Conservation (phyloP, 495 filamentous ascomycete species). For the Neurospora sp. region DNA sequence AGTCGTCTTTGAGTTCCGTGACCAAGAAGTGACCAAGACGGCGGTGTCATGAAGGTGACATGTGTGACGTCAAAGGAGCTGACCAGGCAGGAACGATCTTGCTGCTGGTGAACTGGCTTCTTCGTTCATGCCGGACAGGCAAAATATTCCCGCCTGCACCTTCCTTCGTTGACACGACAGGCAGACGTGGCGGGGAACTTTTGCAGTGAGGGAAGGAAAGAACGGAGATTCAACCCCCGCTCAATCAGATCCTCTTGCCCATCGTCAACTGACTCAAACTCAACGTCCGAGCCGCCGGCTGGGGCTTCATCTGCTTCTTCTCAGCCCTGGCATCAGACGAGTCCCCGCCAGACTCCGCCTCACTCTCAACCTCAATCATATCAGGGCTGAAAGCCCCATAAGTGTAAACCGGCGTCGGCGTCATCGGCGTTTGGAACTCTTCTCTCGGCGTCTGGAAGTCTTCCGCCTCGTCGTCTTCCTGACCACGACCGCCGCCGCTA, state of each 20-base stretch:
- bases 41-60: not conserved
- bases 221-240: not conserved
- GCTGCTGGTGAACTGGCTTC: not conserved
- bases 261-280: constrained; percentile 41
- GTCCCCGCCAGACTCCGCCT: constrained; percentile 14
- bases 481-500: constrained; percentile 1
- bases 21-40: not conserved
- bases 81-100: not conserved
- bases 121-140: not conserved
- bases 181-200: not conserved
- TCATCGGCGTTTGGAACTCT: constrained; percentile 9
- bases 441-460: constrained; percentile 37
- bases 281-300: constrained; percentile 31
- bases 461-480: constrained; percentile 22
- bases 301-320: constrained; percentile 22
- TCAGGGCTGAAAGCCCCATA: constrained; percentile 37
- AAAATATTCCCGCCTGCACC: not conserved
- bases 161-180: not conserved
- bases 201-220: not conserved
- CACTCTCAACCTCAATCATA: constrained; percentile 7
- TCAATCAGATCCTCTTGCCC: constrained; percentile 16
- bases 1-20: not conserved
- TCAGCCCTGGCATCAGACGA: constrained; percentile 2
- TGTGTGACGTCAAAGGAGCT: not conserved
- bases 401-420: constrained; percentile 11